Base-by-base conservation (phyloP, 2,329 filamentous ascomycete genomes). In the Orbilia quercus region DNA sequence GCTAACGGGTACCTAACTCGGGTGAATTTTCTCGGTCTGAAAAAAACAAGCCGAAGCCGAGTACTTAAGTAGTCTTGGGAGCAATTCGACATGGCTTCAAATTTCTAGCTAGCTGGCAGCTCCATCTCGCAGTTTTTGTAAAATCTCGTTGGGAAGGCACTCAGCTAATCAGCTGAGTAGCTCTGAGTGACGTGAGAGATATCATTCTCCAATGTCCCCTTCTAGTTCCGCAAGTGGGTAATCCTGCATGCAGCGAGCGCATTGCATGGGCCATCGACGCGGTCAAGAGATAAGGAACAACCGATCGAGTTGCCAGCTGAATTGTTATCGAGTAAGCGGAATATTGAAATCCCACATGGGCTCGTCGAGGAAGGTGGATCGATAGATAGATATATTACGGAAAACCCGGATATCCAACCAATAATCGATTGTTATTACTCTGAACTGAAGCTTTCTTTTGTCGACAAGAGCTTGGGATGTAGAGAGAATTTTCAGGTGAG, bases 241-340 rank as follows among this genome's bases (percentile, higher is more conserved):
- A 58, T n/a, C 62, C 51, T 66, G 62, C 62, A 65, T 48, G 45
- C 9, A n/a, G n/a, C n/a, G n/a, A 9, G 38, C 6, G 31, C 31
- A 34, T 6, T 6, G 31, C 31, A 40, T 40, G 36, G 36, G 36
- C 6, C n/a, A 40, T 16, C 36, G n/a, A 40, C 9, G 12, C 5
- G 25, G 11, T 22, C 59, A 25, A 58, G 47, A 65, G 62, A 66
- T 66, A 66, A 66, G 62, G 31, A 54, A 38, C 38, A 7, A 48
- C 20, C 4, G 7, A 53, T 5, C 48, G 11, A n/a, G n/a, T n/a
- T n/a, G n/a, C n/a, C n/a, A n/a, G n/a, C n/a, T 40, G 12, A 44
- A 44, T 57, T 57, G 1, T 31, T 31, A 66, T 66, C 62, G 51
- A 66, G 62, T 66, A 66, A 66, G 62, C 51, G 42, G 22, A 34